A percentile compares a stretch with the other conserved stretches of the same genome.
These are phyloP conservation scores for Lasiodiplodia sp. DNA, from an alignment of 2,329 filamentous ascomycete genomes.

Conservation along the genomic window DNA sequence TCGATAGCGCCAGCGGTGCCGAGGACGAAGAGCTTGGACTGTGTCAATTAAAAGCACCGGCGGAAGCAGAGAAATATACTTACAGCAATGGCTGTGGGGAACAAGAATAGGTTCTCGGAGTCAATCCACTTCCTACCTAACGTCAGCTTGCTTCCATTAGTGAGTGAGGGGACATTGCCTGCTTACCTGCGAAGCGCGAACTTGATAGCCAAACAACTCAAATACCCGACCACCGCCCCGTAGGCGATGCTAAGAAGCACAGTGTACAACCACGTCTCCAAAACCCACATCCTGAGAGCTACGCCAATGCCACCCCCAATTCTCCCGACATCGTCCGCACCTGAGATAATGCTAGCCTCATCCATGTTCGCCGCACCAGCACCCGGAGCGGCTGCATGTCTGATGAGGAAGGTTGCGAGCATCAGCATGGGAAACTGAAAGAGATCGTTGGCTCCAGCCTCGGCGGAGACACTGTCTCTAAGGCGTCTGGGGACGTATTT, in stretches of 20 bases:
- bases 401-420: slow-evolving; percentile 64
- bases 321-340: not conserved
- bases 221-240: slow-evolving; percentile 60
- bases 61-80: not conserved
- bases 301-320: slow-evolving; percentile 51
- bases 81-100: slow-evolving; percentile 4
- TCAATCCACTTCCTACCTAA: slow-evolving; percentile 38
- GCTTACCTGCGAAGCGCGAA: slow-evolving; percentile 34
- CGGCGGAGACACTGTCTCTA: slow-evolving; percentile 68
- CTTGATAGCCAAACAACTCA: slow-evolving; percentile 57
- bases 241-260: slow-evolving; percentile 62
- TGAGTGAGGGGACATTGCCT: no score
- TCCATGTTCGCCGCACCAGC: slow-evolving; percentile 45
- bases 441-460: slow-evolving; percentile 69
- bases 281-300: slow-evolving; percentile 65
- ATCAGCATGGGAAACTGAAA: slow-evolving; percentile 69
- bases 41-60: not conserved
- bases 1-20: slow-evolving; percentile 66
- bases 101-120: not conserved
- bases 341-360: no score
- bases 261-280: slow-evolving; percentile 68
- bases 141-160: no score
- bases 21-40: slow-evolving; percentile 61
- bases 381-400: slow-evolving; percentile 52
- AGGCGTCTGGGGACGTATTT: slow-evolving; percentile 66